Evolutionary conservation across 192 early-diverging fungal species (phyloP).

Genomic region (Coemansia sp.): DNA sequence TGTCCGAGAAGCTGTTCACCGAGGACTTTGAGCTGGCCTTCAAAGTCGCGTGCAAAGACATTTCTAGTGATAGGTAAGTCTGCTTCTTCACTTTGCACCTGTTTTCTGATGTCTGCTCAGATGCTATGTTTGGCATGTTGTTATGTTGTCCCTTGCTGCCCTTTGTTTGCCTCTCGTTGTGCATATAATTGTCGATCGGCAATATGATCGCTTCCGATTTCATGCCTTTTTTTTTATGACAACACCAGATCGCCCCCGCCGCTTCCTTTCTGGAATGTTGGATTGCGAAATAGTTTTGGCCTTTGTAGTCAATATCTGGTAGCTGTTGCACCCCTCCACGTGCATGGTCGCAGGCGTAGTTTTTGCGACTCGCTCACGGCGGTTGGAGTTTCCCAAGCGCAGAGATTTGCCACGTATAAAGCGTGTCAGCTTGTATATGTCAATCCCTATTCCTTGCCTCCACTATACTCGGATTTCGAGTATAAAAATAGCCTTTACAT

Average conservation of each 20-base stretch:
- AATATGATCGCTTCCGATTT: neutral
- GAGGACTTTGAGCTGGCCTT: neutral
- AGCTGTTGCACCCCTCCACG: neutral
- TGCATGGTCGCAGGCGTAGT: neutral
- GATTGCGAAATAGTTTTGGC: neutral
- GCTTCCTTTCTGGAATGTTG: neutral
- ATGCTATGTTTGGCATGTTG: neutral
- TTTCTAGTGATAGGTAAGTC: slow-evolving; percentile 55
- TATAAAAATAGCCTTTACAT: no score
- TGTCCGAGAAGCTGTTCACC: slow-evolving; percentile 37
- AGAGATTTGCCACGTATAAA: neutral
- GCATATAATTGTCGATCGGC: neutral
- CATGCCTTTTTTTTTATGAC: neutral
- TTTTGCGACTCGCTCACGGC: neutral
- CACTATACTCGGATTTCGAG: no score
- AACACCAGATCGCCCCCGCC: neutral
- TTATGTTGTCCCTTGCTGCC: neutral
- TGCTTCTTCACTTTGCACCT: neutral
- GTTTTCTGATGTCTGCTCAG: neutral
- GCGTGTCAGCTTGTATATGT: no score
- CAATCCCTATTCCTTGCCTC: no score
- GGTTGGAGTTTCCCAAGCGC: neutral
- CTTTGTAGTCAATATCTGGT: neutral
- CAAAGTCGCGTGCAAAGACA: neutral
- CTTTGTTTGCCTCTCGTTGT: neutral